These are phyloP conservation scores for Hypoxylon lienhwacheense DNA, from an alignment of 495 filamentous ascomycete species.

Conservation along the genomic window DNA sequence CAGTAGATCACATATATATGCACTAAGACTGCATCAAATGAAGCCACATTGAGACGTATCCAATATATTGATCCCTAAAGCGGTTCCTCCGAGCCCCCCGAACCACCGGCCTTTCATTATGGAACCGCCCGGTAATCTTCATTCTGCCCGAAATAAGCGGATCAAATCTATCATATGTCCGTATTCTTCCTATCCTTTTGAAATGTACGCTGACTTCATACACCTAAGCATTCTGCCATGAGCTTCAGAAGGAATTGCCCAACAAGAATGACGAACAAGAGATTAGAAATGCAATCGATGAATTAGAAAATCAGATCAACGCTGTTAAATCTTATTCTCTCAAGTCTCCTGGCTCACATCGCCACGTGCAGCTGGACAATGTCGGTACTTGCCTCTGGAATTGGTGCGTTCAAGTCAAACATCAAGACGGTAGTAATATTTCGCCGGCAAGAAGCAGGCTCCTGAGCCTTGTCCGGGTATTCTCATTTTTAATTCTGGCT, in stretches of 20 bases:
- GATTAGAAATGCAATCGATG: conserved; percentile 12
- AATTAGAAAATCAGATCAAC: conserved; percentile 31
- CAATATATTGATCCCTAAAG: conserved; percentile 9
- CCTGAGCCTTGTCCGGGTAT: conserved; percentile 54
- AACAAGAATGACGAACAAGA: conserved; percentile 6
- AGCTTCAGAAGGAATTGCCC: conserved; percentile 34
- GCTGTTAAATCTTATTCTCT: conserved; percentile 23
- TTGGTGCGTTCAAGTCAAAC: conserved; percentile 56
- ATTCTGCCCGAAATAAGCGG: conserved; percentile 21
- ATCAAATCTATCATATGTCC: conserved; percentile 32
- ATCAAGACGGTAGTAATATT: conserved; percentile 26
- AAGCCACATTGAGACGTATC: conserved; percentile 15
- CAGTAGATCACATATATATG: conserved; percentile 7
- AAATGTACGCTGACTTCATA: conserved; percentile 17
- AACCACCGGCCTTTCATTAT: conserved; percentile 1
- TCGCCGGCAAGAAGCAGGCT: conserved; percentile 27
- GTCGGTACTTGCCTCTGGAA: conserved; percentile 68
- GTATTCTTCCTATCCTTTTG: conserved; percentile 8
- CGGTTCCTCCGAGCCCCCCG: not conserved
- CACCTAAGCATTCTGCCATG: conserved; percentile 38
- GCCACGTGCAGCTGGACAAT: conserved; percentile 53
- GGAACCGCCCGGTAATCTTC: conserved; percentile 13
- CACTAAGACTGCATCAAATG: not conserved
- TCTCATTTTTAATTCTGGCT: conserved; percentile 72
- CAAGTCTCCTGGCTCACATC: conserved; percentile 24